Base-by-base conservation (phyloP, 257 asterid genomes). In the Linderniella brevidens region DNA sequence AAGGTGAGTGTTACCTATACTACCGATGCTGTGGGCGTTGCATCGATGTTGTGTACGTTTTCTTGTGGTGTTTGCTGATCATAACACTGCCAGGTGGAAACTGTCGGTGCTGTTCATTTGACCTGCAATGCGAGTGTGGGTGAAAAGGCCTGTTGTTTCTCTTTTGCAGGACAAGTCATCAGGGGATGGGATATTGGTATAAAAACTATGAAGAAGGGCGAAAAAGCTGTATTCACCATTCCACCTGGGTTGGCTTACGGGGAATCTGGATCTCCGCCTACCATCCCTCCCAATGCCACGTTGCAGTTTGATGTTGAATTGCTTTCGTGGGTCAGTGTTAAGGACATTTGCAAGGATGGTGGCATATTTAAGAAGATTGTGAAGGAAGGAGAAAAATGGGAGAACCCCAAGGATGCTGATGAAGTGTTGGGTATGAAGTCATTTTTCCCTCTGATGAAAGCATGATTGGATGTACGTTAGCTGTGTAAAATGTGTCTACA, bases 181-280 rank as follows among this genome's bases (percentile, higher is more conserved):
- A 79, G 66, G 66, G 92, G 92, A 57, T 79, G 83, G 92, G 92
- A 79, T 41, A 69, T 10, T 50, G 92, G 92, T 49, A 79, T 79
- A 53, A 76, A 68, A 43, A 79, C 92, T 4, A 76, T 79, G 92
- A 79, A 79, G 71, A 76, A 79, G 70, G 86, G 92, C 5, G 86
- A 79, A 53, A 73, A 64, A 55, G 83, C 80, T 13, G 50, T 76
- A 52, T 79, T 79, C 66, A 79, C 86, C 35, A 79, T 79, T 54
- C 92, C 92, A 15, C 58, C 86, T 0, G 77, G 50, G 58, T 67
- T 79, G 65, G 92, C 92, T 29, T 76, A 80, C 43, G 86, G 86
- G 46, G 83, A 69, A 68, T 64, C 86, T 35, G 92, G 92, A 18
- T 80, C 92, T 46, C 87, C 87, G 46, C 86, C 92, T 8, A 71